phyloP scores from a whole-genome alignment of 164 flowering plant species.

The Litsea cubeba region DNA sequence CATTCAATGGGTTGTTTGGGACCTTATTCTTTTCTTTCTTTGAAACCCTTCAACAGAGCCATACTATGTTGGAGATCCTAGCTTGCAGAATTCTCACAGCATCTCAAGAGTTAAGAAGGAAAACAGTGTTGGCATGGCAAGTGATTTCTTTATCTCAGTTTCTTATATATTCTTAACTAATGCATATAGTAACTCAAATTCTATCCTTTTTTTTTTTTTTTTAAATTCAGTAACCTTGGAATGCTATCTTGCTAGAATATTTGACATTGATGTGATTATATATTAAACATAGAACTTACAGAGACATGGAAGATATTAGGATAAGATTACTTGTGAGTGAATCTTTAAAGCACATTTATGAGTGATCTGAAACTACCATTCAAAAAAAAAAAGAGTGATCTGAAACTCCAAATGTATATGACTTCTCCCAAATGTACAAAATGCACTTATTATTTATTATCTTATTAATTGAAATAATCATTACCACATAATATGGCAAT shows the following conservation, averaged over 20 bases:
- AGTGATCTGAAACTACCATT: too few species aligned
- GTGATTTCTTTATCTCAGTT: constrained; percentile 15
- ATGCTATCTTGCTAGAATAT: background rate
- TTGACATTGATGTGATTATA: background rate
- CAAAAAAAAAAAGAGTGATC: too few species aligned
- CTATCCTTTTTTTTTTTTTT: too few species aligned
- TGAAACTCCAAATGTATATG: too few species aligned
- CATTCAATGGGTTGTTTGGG: background rate
- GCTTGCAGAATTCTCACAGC: constrained; percentile 25
- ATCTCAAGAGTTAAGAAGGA: constrained; percentile 27
- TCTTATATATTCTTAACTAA: constrained; percentile 1
- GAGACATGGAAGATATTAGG: background rate
- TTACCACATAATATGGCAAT: too few species aligned
- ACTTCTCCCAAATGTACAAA: too few species aligned
- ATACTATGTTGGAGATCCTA: constrained; percentile 28
- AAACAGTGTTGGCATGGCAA: constrained; percentile 32
- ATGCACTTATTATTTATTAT: background rate
- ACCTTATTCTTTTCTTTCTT: constrained; percentile 3
- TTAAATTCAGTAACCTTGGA: background rate
- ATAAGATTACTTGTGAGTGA: too few species aligned
- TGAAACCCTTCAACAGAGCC: constrained; percentile 30
- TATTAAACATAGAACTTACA: background rate
- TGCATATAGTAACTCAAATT: background rate
- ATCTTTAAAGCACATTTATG: too few species aligned
- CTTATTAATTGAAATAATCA: too few species aligned